Evolutionary conservation across 2,329 filamentous ascomycete species (phyloP).

Genomic region (Trichoderma lentiforme): DNA sequence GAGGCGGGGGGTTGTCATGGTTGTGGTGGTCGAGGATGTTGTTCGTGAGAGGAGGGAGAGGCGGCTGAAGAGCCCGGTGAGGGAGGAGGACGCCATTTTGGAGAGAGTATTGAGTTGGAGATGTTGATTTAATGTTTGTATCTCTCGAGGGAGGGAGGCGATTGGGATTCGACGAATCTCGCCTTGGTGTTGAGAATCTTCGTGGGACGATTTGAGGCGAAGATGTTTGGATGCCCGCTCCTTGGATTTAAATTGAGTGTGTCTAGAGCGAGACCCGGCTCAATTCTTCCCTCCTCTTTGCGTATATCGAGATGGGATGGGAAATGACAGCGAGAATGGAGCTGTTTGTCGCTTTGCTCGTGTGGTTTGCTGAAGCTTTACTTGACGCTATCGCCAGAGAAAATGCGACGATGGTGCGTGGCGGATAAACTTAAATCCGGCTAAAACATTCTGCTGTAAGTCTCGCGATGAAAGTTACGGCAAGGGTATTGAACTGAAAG

Average conservation of each 20-base stretch:
- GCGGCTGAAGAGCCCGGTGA: slow-evolving; percentile 32
- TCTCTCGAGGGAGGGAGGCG: background rate
- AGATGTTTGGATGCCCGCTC: background rate
- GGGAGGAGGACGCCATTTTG: slow-evolving; percentile 30
- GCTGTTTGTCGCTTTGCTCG: background rate
- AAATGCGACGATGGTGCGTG: slow-evolving; percentile 3
- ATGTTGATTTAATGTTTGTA: background rate
- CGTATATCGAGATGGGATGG: background rate
- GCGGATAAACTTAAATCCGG: slow-evolving; percentile 4
- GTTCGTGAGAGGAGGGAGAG: slow-evolving; percentile 18
- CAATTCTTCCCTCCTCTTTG: background rate
- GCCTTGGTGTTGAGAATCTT: background rate
- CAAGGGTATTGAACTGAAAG: background rate
- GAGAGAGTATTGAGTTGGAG: background rate
- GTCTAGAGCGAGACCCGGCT: background rate
- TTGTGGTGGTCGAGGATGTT: slow-evolving; percentile 17
- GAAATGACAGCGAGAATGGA: background rate
- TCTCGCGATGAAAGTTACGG: background rate
- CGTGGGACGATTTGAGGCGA: background rate
- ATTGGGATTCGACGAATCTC: background rate
- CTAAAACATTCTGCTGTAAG: background rate
- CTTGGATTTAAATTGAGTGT: background rate
- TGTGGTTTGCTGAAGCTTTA: background rate
- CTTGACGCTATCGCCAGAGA: background rate
- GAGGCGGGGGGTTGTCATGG: slow-evolving; percentile 22